phyloP scores from a whole-genome alignment of 768 basidiomycete species.

The Suillus americanus region DNA sequence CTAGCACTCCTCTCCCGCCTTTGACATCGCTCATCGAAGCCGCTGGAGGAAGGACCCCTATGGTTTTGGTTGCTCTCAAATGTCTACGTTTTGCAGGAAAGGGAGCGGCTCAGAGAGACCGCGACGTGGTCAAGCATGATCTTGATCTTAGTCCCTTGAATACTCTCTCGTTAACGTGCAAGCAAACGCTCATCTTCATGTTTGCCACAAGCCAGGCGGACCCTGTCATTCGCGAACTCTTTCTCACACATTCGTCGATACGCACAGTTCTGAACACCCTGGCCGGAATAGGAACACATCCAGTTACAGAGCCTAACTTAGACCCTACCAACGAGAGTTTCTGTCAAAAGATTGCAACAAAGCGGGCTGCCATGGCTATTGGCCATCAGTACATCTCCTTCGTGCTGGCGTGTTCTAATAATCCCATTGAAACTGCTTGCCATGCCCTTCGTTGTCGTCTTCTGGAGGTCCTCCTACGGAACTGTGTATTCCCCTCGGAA shows the following conservation, averaged over 20 bases:
- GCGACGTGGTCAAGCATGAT: neutral
- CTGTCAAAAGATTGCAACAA: neutral
- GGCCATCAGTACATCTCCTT: neutral
- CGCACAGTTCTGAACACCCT: neutral
- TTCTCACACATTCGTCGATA: neutral
- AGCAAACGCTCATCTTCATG: neutral
- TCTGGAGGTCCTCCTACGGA: constrained; percentile 1
- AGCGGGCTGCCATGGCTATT: neutral
- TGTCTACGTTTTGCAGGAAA: constrained; percentile 1
- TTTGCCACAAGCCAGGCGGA: neutral
- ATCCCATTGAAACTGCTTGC: neutral
- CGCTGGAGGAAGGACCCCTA: constrained; percentile 1
- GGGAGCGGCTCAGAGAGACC: neutral
- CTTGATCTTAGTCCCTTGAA: neutral
- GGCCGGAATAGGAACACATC: neutral
- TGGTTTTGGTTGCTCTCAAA: neutral
- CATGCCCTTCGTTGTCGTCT: neutral
- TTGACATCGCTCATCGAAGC: neutral
- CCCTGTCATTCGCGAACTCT: neutral
- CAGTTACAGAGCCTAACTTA: neutral
- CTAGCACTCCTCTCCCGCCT: constrained; percentile 1
- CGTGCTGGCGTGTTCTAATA: neutral
- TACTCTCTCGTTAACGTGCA: constrained; percentile 1
- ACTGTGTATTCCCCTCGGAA: neutral
- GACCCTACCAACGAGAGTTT: neutral